Percentiles rank a stretch among this genome's conserved stretches.
These are phyloP conservation scores for Elsinoe batatas DNA, from an alignment of 2,329 filamentous ascomycete species.

Conservation along the genomic window DNA sequence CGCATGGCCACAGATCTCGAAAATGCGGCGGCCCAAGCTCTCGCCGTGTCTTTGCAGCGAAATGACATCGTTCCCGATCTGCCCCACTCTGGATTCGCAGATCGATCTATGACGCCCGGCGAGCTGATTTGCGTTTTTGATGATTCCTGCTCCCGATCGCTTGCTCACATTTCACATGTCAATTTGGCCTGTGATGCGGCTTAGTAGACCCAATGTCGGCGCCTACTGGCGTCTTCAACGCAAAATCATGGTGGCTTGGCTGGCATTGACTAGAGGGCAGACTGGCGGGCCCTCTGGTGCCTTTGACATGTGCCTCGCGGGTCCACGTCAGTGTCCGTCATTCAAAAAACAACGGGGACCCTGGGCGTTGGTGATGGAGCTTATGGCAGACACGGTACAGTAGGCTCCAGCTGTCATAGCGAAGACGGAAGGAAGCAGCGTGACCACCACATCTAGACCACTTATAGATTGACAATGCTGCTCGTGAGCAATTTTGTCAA, in stretches of 20 bases:
- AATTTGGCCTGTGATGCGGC: background rate
- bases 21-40: background rate
- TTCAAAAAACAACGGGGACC: conserved; percentile 7
- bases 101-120: conserved; percentile 12
- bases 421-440: conserved; percentile 1
- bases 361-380: background rate
- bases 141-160: conserved; percentile 5
- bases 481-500: conserved; percentile 10
- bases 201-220: background rate
- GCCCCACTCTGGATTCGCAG: background rate
- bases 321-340: conserved; percentile 5
- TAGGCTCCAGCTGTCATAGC: background rate
- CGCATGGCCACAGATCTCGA: background rate
- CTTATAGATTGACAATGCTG: background rate
- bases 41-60: background rate
- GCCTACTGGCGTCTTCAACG: background rate
- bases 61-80: conserved; percentile 7
- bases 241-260: conserved; percentile 5
- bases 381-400: background rate
- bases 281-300: background rate
- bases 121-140: conserved; percentile 4
- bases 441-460: background rate
- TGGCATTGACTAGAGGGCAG: background rate
- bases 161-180: conserved; percentile 2
- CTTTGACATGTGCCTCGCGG: conserved; percentile 3